phyloP scores from a whole-genome alignment of 306 rosid species.

The Prunus davidiana region DNA sequence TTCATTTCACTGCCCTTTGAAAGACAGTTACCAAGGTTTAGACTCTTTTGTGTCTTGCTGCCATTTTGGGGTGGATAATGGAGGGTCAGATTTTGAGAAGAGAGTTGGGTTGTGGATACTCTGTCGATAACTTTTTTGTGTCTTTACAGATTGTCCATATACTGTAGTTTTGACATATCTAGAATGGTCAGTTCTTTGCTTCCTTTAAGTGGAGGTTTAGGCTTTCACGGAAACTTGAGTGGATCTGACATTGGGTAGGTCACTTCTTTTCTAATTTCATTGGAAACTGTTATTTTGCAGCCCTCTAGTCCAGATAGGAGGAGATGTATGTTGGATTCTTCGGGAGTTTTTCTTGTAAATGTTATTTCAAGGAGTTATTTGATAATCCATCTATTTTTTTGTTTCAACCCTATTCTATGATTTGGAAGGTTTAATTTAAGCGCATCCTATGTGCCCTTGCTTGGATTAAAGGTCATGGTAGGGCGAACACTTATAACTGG shows the following conservation, averaged over 20 bases:
- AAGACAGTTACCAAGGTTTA: not conserved
- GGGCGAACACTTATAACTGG: not conserved
- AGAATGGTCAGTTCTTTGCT: not conserved
- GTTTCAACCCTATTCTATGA: not conserved
- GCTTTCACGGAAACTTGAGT: not conserved
- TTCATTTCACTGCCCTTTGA: not conserved
- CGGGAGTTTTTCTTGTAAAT: no score
- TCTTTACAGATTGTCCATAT: not conserved
- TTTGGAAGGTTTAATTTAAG: not conserved
- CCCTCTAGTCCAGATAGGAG: no score
- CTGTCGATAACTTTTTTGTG: not conserved
- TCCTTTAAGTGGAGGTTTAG: not conserved
- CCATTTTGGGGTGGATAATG: not conserved
- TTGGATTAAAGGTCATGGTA: not conserved
- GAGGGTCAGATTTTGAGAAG: not conserved
- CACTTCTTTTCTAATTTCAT: not conserved
- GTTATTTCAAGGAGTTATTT: no score
- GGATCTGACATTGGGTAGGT: not conserved
- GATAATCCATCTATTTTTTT: not conserved
- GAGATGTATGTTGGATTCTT: no score
- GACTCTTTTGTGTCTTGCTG: not conserved
- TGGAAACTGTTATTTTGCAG: no score
- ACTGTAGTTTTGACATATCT: not conserved
- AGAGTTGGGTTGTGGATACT: not conserved
- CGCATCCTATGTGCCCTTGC: not conserved